Conservation (phyloP, 208 protist genomes). For the Acanthamoeba culbertsoni region DNA sequence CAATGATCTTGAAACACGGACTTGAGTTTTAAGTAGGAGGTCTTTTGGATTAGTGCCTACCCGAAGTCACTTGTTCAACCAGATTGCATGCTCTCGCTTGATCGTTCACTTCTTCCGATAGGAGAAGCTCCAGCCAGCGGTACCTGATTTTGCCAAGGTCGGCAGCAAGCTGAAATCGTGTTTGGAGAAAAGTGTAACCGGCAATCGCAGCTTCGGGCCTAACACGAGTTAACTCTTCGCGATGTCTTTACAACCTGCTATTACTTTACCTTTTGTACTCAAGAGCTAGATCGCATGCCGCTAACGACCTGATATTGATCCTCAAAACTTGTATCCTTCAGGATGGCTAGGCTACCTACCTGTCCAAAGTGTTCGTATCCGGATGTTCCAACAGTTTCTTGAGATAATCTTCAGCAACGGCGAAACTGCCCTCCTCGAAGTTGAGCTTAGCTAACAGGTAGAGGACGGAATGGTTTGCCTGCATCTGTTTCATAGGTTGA, state of each 20-base stretch:
- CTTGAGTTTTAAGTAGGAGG: too few species aligned
- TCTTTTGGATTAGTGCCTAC: neutral
- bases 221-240: neutral
- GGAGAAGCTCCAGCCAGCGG: neutral
- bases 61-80: neutral
- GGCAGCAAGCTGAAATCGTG: neutral
- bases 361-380: slow-evolving; percentile 10
- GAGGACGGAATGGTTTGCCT: neutral
- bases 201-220: neutral
- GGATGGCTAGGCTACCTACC: neutral
- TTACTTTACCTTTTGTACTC: neutral
- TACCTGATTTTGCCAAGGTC: neutral
- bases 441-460: slow-evolving; percentile 9
- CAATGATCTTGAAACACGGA: neutral
- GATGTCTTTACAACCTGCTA: neutral
- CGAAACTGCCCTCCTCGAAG: neutral
- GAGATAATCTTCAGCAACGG: neutral
- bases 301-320: neutral
- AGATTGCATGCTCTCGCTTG: neutral
- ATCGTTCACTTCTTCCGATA: neutral
- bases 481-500: too few species aligned
- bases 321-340: neutral
- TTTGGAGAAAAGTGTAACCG: neutral
- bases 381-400: neutral
- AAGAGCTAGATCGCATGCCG: neutral